Evolutionary conservation across 495 filamentous ascomycete genomes (phyloP).

Genomic region (Cercophora sp.): DNA sequence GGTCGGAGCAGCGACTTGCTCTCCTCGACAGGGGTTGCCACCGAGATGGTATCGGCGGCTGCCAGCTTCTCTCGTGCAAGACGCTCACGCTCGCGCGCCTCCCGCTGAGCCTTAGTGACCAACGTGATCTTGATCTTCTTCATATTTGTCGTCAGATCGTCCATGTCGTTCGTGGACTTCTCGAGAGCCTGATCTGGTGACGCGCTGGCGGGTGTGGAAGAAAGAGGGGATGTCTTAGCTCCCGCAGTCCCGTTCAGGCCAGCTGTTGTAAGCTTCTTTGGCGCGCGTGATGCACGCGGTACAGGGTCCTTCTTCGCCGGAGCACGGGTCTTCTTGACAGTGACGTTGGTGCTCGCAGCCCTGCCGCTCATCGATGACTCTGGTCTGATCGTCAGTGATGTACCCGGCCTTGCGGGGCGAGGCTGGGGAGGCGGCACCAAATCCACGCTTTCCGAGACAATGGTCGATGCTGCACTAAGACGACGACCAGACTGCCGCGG

Average conservation of each 20-base stretch:
- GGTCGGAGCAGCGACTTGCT: constrained; percentile 4
- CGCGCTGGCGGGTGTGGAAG: not conserved
- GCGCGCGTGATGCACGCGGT: constrained; percentile 26
- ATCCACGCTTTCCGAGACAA: constrained; percentile 25
- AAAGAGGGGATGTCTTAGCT: constrained; percentile 2
- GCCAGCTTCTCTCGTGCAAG: constrained; percentile 27
- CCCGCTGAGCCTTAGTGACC: constrained; percentile 66
- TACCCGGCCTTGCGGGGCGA: constrained; percentile 31
- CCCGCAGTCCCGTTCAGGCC: constrained; percentile 15
- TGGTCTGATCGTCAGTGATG: constrained; percentile 35
- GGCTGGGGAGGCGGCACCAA: constrained; percentile 12
- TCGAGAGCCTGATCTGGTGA: not conserved
- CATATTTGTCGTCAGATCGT: constrained; percentile 62
- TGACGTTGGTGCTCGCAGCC: constrained; percentile 21
- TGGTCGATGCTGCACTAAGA: constrained; percentile 37
- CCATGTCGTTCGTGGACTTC: constrained; percentile 43
- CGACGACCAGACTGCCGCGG: constrained; percentile 30
- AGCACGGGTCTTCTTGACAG: constrained; percentile 46
- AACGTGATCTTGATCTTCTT: constrained; percentile 75
- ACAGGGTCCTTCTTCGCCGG: constrained; percentile 36
- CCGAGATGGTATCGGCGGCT: constrained; percentile 19
- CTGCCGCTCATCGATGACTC: constrained; percentile 36
- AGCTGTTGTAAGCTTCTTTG: constrained; percentile 42
- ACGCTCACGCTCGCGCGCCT: constrained; percentile 42
- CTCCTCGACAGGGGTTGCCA: constrained; percentile 9